A percentile compares a stretch with the other conserved stretches of the same genome.
Evolutionary conservation across 192 early-diverging fungal species (phyloP).

Genomic region (Phlyctochytrium planicorne): DNA sequence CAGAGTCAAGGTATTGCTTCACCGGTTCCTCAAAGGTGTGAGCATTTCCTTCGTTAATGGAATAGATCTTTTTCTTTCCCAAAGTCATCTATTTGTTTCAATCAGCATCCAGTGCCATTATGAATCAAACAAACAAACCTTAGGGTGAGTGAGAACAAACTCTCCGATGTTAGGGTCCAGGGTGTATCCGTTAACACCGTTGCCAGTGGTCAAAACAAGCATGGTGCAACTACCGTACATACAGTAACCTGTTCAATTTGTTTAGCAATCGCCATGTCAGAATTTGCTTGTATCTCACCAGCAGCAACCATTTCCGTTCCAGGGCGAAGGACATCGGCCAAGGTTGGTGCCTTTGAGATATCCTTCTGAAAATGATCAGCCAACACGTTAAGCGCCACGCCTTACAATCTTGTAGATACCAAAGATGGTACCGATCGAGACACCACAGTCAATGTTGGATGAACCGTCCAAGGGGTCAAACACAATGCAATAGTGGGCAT

Average conservation of each 20-base stretch:
- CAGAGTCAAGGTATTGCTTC: slow-evolving; percentile 81
- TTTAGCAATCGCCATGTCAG: background rate
- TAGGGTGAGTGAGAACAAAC: slow-evolving; percentile 96
- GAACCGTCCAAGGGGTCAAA: slow-evolving; percentile 98
- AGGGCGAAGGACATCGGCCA: slow-evolving; percentile 80
- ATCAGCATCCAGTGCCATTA: background rate
- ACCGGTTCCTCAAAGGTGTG: slow-evolving; percentile 85
- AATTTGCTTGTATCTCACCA: slow-evolving; percentile 17
- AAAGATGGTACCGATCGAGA: slow-evolving; percentile 98
- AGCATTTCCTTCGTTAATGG: slow-evolving; percentile 96
- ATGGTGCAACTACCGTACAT: slow-evolving; percentile 89
- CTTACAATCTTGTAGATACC: slow-evolving; percentile 91
- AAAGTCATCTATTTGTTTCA: slow-evolving; percentile 40
- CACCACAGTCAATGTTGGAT: slow-evolving; percentile 98
- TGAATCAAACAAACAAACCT: slow-evolving; percentile 51
- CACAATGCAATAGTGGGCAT: slow-evolving; percentile 87
- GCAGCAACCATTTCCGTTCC: slow-evolving; percentile 90
- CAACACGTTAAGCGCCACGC: background rate
- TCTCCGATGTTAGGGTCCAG: slow-evolving; percentile 96
- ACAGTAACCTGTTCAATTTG: slow-evolving; percentile 72
- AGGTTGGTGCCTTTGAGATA: slow-evolving; percentile 17
- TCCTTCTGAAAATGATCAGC: slow-evolving; percentile 22
- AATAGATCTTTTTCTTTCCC: slow-evolving; percentile 89
- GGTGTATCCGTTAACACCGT: slow-evolving; percentile 90
- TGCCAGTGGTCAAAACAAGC: slow-evolving; percentile 67